Base-by-base conservation (phyloP, 2,329 filamentous ascomycete genomes). In the Talaromyces sp. region DNA sequence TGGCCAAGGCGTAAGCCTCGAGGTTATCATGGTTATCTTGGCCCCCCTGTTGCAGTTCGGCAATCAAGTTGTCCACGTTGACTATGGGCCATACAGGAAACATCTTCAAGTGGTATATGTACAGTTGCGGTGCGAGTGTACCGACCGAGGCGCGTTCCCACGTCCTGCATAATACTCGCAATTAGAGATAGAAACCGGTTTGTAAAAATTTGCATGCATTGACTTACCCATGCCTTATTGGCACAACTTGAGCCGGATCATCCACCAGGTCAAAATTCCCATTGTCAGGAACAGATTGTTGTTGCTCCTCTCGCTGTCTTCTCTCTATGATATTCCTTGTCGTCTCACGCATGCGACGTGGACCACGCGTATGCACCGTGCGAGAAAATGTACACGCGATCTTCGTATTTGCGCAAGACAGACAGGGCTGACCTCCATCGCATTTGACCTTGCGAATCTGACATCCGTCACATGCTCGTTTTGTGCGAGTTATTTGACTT, bases 51-150 rank as follows among this genome's bases (percentile, higher is more conserved):
- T 38, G 43, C 5, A 61, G 43, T 8, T 38, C 76, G 72, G 5
- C 84, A 70, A 3, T 72, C 71, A 27, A 74, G 72, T 79, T 73
- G 59, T 80, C 77, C 29, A 82, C 79, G 45, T 81, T 77, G 49
- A 84, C 77, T 43, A 85, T 79, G 27, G 83, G 83, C 83, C 83
- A 85, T 3, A 85, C 80, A 0, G 83, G 82, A 60, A 82, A 85
- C 54, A 85, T 73, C 13, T 82, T 80, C n/a, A 82, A 76, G 3
- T 79, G 79, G 67, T 84, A 85, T 58, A 82, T 75, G 67, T 81
- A 81, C 4, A 84, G 72, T 2, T 73, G 72, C 59, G 74, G 65
- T 53, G 76, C 68, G 43, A 77, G 69, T 11, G 63, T 56, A 66
- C 70, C 69, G 61, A 68, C 36, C 40, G 47, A 71, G 58, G 51